Base-by-base conservation (phyloP, 1,284 basidiomycete species). In the Meripilus lineatus region DNA sequence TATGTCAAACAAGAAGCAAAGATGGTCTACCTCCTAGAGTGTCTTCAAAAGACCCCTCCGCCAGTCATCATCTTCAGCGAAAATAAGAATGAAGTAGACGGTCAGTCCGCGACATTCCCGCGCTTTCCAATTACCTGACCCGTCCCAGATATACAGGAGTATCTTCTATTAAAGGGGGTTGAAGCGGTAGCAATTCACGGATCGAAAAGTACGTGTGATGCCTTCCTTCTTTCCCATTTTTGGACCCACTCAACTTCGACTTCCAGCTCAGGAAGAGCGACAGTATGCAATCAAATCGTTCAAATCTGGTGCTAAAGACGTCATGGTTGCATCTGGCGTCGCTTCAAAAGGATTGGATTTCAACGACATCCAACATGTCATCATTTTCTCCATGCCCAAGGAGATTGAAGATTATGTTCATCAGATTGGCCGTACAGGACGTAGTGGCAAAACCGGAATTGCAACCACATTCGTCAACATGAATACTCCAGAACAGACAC, bases 401-500 rank as follows among this genome's bases (percentile, higher is more conserved):
- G 96, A 99, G 69, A 98, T 99, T 47, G 96, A 97, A 68, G 93
- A 95, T 62, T 94, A 94, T 57, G 93, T 96, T 24, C 96, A 99
- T 71, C 94, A 98, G 66, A 98, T 99, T 55, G 96, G 96, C 20
- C 88, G 96, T 54, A 99, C 96, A 2, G 96, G 96, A 44, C 84
- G 96, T 52, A 93, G 89, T 50, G 96, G 96, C 20, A 98, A 97
- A 64, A 99, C 95, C 1, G 96, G 96, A 50, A 93, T 98, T 44
- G 96, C 96, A n/a, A 99, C 96, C 18, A 96, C 96, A n/a, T 99
- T 99, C 64, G 92, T 99, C 46, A 99, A 99, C 62, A 93, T 94
- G 84, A 91, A 90, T 58, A 96, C 94, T 2, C 77, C 87, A 0
- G 94, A 99, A 62, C 94, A 97, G 69, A 99, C 95, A 1, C 68